Evolutionary conservation across 345 rosid species (phyloP), one percentile per base, ranked within the genome.

Genomic region (Orychophragmus violaceus): DNA sequence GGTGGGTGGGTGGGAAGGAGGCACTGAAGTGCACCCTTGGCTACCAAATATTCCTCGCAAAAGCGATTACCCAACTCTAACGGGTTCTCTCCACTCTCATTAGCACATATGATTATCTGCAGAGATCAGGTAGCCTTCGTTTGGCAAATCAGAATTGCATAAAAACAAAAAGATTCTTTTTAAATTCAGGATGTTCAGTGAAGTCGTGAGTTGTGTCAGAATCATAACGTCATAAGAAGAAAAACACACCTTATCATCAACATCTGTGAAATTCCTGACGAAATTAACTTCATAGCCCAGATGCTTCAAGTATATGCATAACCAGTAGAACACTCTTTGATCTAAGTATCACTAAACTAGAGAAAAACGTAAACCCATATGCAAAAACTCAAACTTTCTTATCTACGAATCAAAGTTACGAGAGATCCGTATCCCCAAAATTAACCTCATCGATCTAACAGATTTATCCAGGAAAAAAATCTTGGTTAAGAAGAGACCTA

Each of bases 201-300:
- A n/a, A 17, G 8, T 5, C 18, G 18, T 51, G 11, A 51, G 17
- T 10, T 51, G 1, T 35, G 25, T 2, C 0, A 1, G 11, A 1
- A n/a, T n/a, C n/a, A 5, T 5, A 28, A 6, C 6, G 6, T 2
- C 30, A 28, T 29, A 0, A 28, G 8, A 7, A 52, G 24, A 49
- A 48, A 27, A 30, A 29, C 79, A 64, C 32, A 85, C 96, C 96
- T 93, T 93, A 61, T 89, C 98, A 79, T 92, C 96, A 36, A 92
- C 84, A 67, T 92, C 96, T 0, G 98, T 92, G 71, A 92, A 89
- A 78, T 92, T 92, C 36, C 98, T 60, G 3, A 87, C 90, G 68
- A 79, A 87, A 18, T 66, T 86, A 60, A 89, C 88, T 59, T 89
- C 95, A 76, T 80, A 87, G 46, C 84, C 89, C 70, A 89, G 66